A percentile compares a stretch with the other conserved stretches of the same genome.
Conservation (phyloP, 2,329 filamentous ascomycete genomes). For the Aspergillus brunneoviolaceus region DNA sequence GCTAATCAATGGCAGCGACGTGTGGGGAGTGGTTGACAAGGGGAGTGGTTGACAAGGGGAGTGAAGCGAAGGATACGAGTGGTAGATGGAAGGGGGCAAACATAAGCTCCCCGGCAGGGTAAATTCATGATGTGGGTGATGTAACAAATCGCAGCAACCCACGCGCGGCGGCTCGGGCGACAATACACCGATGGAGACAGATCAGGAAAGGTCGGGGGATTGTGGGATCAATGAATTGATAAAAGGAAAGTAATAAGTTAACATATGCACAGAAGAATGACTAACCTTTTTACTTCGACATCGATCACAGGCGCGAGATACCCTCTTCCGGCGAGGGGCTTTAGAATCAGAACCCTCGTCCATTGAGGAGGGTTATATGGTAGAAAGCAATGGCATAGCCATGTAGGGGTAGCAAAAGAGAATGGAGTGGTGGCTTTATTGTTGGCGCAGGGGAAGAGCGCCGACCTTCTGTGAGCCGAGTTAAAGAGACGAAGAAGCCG, state of each 20-base stretch:
- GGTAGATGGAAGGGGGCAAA: not conserved
- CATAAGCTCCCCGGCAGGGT: not conserved
- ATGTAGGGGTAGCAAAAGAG: constrained; percentile 4
- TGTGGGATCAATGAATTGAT: not conserved
- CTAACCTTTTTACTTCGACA: constrained; percentile 46
- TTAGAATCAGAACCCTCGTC: constrained; percentile 40
- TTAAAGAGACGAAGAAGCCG: not conserved
- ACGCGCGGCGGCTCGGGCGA: not conserved
- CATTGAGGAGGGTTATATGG: constrained; percentile 33
- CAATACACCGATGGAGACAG: constrained; percentile 2
- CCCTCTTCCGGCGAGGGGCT: constrained; percentile 44
- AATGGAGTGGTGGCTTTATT: not conserved
- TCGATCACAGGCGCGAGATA: constrained; percentile 47
- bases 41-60: not conserved
- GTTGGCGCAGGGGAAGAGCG: not conserved
- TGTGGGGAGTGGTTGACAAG: not conserved
- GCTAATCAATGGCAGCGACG: not conserved
- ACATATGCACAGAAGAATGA: constrained; percentile 6
- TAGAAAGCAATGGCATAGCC: constrained; percentile 28
- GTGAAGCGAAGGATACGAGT: not conserved
- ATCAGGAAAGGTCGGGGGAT: not conserved
- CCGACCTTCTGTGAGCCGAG: not conserved
- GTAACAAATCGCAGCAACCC: not conserved
- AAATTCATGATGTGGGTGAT: not conserved
- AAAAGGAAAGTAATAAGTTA: not conserved